Percentiles rank a stretch among this genome's conserved stretches.
phyloP scores from a whole-genome alignment of 208 protist genomes.

The Leishmania braziliensis region DNA sequence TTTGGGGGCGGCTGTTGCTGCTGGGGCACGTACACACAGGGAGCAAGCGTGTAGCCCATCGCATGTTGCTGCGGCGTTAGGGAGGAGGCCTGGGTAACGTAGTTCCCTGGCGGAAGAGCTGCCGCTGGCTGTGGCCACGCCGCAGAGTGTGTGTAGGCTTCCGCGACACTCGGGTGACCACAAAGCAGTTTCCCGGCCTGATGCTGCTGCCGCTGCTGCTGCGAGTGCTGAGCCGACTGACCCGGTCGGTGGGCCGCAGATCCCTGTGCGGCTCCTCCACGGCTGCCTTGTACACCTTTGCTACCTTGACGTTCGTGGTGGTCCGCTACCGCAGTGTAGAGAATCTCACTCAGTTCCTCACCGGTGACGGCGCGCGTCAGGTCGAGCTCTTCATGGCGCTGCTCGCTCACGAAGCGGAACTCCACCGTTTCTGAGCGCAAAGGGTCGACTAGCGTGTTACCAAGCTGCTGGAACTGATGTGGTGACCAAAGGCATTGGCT shows the following conservation, averaged over 20 bases:
- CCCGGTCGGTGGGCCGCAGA: background rate
- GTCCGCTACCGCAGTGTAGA: constrained; percentile 22
- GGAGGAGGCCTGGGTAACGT: background rate
- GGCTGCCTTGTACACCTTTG: background rate
- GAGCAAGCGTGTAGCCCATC: constrained; percentile 8
- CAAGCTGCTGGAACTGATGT: constrained; percentile 40
- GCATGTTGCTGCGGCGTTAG: background rate
- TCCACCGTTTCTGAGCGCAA: constrained; percentile 57
- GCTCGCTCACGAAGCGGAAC: constrained; percentile 49
- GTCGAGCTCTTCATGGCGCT: constrained; percentile 45
- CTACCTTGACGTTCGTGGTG: constrained; percentile 14
- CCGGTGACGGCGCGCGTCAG: constrained; percentile 51
- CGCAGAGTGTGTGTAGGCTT: background rate
- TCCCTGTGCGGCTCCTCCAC: background rate
- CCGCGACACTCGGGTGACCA: too few relatives aligned
- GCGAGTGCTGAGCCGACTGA: constrained; percentile 2
- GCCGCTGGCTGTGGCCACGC: constrained; percentile 11
- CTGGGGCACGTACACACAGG: constrained; percentile 14
- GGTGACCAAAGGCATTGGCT: constrained; percentile 27
- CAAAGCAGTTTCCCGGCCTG: background rate
- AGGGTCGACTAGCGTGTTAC: constrained; percentile 35
- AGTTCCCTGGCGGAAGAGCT: background rate
- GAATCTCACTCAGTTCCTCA: constrained; percentile 18
- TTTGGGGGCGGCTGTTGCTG: background rate
- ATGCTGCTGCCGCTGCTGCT: constrained; percentile 1